A percentile compares a stretch with the other conserved stretches of the same genome.
Conservation (phyloP, 2,329 filamentous ascomycete genomes). For the Pleoardoris graminearum region DNA sequence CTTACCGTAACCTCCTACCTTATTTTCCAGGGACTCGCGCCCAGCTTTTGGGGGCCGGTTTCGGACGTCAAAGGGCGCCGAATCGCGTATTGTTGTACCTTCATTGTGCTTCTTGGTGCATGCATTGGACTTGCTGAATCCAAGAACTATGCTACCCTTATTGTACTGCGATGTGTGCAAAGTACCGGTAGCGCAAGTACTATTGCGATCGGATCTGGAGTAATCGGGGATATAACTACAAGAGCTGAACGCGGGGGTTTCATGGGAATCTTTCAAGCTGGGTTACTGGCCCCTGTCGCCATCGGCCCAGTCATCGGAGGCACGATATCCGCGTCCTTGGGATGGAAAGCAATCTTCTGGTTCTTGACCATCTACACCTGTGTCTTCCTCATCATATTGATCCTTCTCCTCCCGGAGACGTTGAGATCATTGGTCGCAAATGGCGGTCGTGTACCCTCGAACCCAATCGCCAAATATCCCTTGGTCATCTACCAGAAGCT, state of each 20-base stretch:
- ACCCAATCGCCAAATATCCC: too few relatives aligned
- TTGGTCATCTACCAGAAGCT: too few relatives aligned
- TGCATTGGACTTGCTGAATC: constrained; percentile 48
- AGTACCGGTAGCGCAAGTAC: constrained; percentile 50
- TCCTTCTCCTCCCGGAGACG: constrained; percentile 48
- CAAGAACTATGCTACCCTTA: constrained; percentile 44
- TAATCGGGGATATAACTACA: constrained; percentile 50
- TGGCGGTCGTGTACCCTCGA: not conserved
- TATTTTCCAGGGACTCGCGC: constrained; percentile 51
- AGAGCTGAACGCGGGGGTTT: constrained; percentile 48
- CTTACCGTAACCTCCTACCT: constrained; percentile 53
- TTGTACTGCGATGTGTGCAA: constrained; percentile 50
- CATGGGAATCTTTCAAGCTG: constrained; percentile 48
- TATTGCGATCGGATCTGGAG: constrained; percentile 49
- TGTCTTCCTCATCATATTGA: constrained; percentile 37
- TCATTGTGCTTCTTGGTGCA: constrained; percentile 47
- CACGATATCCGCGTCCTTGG: constrained; percentile 51
- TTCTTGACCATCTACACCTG: constrained; percentile 55
- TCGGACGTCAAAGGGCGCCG: constrained; percentile 50
- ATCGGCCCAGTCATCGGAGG: constrained; percentile 58
- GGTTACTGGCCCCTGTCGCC: constrained; percentile 44
- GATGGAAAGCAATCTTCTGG: constrained; percentile 60
- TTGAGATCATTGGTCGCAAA: constrained; percentile 16
- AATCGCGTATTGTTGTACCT: constrained; percentile 44
- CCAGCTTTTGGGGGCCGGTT: constrained; percentile 48